Evolutionary conservation across 1,284 basidiomycete genomes (phyloP), one percentile per base, ranked within the genome.

Genomic region (Cryptococcus sp.): DNA sequence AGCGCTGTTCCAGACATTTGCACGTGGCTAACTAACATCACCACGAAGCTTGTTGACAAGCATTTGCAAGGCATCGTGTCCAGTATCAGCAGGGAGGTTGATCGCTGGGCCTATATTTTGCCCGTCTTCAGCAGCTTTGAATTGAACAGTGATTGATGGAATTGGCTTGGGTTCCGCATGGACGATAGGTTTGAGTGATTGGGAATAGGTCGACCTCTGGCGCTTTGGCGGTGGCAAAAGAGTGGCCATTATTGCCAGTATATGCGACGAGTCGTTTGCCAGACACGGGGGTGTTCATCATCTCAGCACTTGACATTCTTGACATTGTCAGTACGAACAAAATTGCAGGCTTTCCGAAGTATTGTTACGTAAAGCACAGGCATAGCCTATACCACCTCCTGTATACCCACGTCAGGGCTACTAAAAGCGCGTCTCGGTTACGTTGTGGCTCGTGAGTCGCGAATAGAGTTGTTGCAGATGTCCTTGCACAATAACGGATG

Each of bases 61-160:
- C 56, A 85, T 80, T 75, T 96, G 89, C 36, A 96, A 79, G 11
- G 85, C 88, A 67, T 92, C 88, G 56, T 90, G 80, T n/a, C 85
- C 83, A 8, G 92, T 83, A 77, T 92, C 88, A 24, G 91, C 89
- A 11, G 91, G 91, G 47, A 96, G 77, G 73, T 85, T 91, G 66
- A 96, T 85, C 1, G 89, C 85, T 49, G 92, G 91, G 24, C 91
- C 91, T 21, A 96, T 80, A 13, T 85, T 79, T 59, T 81, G 79
- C 0, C 87, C 89, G 75, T 91, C 88, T 57, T 92, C 87, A 61
- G 92, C 89, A 16, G 87, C 87, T 40, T 91, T 86, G 73, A 96
- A 95, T 72, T 95, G 91, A 20, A 95, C 91, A 16, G 95, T 83
- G 58, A 96, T 79, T 60, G 86, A 87, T 6, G 84, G 82, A 55